Percentiles rank a stretch among this genome's conserved stretches.
Evolutionary conservation across 208 protist species (phyloP).

Genomic region (Leishmania mexicana): DNA sequence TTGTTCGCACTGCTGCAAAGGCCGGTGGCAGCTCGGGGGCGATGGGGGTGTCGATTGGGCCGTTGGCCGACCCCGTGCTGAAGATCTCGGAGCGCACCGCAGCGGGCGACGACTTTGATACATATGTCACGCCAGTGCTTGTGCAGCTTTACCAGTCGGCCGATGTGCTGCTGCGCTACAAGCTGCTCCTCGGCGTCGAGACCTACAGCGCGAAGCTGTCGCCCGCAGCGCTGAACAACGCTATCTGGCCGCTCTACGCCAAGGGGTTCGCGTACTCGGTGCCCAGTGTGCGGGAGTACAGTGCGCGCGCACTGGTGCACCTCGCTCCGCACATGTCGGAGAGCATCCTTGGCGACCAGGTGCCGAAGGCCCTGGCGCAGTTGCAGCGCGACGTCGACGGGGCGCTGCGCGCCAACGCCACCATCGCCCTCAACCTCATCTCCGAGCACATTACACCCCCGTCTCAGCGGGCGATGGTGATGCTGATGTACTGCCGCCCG

Average conservation of each 20-base stretch:
- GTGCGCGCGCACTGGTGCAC: constrained; percentile 69
- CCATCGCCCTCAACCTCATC: constrained; percentile 79
- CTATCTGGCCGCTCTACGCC: constrained; percentile 75
- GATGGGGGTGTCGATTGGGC: constrained; percentile 22
- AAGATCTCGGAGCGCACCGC: constrained; percentile 45
- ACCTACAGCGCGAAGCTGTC: constrained; percentile 56
- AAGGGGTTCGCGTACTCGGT: constrained; percentile 64
- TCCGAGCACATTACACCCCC: constrained; percentile 45
- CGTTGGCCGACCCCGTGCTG: constrained; percentile 65
- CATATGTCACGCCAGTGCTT: constrained; percentile 58
- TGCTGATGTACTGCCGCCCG: constrained; percentile 67
- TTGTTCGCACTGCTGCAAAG: constrained; percentile 54
- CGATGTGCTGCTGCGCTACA: constrained; percentile 68
- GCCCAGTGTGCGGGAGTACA: constrained; percentile 76
- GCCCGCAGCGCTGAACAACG: constrained; percentile 36
- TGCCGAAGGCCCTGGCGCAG: constrained; percentile 42
- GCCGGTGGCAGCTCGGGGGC: constrained; percentile 12
- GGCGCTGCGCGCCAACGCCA: constrained; percentile 87
- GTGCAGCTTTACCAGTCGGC: constrained; percentile 58
- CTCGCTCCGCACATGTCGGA: constrained; percentile 60
- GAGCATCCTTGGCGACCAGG: constrained; percentile 58
- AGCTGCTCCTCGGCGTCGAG: constrained; percentile 57
- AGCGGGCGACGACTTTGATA: constrained; percentile 55
- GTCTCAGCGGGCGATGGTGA: constrained; percentile 42
- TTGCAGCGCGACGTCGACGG: constrained; percentile 81